Percentiles rank a stretch among this genome's conserved stretches.
Evolutionary conservation across 805 yeast genomes (phyloP).

Genomic region (Wickerhamiella lipophila): DNA sequence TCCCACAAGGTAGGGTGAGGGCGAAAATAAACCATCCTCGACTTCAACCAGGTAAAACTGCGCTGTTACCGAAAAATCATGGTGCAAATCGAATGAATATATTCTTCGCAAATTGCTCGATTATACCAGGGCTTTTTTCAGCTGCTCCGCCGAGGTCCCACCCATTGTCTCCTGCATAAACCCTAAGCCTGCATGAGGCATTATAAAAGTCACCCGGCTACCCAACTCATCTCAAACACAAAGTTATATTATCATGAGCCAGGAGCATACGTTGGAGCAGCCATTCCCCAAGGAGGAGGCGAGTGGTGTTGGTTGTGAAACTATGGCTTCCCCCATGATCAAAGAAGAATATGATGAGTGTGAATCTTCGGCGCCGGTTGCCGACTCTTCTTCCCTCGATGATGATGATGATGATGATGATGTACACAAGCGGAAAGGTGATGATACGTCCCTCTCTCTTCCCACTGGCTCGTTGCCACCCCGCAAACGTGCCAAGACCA

Average conservation of each 20-base stretch:
- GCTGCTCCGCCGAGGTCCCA: not conserved
- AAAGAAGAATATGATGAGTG: not conserved
- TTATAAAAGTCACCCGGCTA: not conserved
- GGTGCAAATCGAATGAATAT: not conserved
- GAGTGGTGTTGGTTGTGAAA: slow-evolving; percentile 3
- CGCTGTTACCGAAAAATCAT: not conserved
- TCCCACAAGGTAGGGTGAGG: not conserved
- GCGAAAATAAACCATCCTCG: not conserved
- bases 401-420: too few species aligned
- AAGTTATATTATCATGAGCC: slow-evolving; percentile 5
- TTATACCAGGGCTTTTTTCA: not conserved
- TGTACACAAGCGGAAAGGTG: not conserved
- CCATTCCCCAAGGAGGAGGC: slow-evolving; percentile 11
- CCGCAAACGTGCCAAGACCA: slow-evolving; percentile 89
- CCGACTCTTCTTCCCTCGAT: not conserved
- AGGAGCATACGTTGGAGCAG: slow-evolving; percentile 10
- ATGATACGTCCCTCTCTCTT: slow-evolving; percentile 22
- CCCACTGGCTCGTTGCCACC: slow-evolving; percentile 59
- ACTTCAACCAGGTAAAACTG: not conserved
- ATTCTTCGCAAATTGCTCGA: not conserved
- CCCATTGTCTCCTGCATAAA: slow-evolving; percentile 1
- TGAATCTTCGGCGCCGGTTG: not conserved
- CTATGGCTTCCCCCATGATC: slow-evolving; percentile 2
- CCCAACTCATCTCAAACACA: not conserved
- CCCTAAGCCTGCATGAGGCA: slow-evolving; percentile 3